Evolutionary conservation across 176 grass and related monocot genomes (phyloP).

Genomic region (Phoenix dactylifera): DNA sequence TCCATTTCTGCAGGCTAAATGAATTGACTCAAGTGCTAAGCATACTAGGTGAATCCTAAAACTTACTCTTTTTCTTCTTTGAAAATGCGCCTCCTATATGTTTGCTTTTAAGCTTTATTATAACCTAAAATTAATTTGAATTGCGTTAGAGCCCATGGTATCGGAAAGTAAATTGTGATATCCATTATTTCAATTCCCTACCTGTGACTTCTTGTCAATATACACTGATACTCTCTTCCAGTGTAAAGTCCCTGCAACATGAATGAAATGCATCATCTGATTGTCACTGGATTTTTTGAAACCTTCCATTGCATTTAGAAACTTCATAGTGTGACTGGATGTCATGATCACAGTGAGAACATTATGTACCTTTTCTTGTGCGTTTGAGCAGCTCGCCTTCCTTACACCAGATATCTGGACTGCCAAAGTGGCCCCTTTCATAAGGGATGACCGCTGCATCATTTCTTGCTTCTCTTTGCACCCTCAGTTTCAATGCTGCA

Average conservation of each 20-base stretch:
- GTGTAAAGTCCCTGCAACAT: constrained; percentile 17
- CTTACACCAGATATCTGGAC: constrained; percentile 39
- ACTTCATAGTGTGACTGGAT: too few relatives aligned
- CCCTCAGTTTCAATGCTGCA: constrained; percentile 30
- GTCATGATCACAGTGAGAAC: neutral
- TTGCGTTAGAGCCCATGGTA: too few relatives aligned
- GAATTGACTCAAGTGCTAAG: neutral
- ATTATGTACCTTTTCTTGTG: constrained; percentile 19
- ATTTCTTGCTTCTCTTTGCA: constrained; percentile 36
- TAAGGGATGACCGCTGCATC: constrained; percentile 34
- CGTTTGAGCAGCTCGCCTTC: constrained; percentile 45
- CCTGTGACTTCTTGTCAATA: constrained; percentile 41
- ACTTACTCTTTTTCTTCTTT: constrained; percentile 42
- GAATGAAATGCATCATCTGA: too few relatives aligned
- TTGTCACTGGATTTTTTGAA: too few relatives aligned
- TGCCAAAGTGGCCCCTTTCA: constrained; percentile 27
- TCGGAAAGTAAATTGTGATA: too few relatives aligned
- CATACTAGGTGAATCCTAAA: neutral
- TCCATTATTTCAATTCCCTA: neutral
- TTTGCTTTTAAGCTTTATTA: constrained; percentile 54
- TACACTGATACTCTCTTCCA: constrained; percentile 40
- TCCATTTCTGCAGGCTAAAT: neutral
- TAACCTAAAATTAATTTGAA: neutral
- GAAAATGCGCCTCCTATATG: constrained; percentile 49
- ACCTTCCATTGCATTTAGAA: too few relatives aligned